Evolutionary conservation across 257 asterid genomes (phyloP).

Genomic region (Gentiana straminea): DNA sequence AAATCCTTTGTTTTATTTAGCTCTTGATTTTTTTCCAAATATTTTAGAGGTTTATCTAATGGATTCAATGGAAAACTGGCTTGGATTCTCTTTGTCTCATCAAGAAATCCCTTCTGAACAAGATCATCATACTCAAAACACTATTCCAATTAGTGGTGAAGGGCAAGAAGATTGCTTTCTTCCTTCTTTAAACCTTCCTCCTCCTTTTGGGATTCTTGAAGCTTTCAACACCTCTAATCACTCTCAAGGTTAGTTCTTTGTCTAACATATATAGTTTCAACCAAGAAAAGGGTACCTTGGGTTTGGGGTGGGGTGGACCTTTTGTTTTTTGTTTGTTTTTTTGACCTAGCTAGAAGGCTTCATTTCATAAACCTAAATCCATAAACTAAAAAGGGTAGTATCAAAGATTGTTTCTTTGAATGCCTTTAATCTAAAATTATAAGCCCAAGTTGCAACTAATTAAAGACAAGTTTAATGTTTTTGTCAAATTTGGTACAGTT

Average conservation of each 20-base stretch:
- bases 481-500: too few relatives aligned
- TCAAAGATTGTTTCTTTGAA: too few relatives aligned
- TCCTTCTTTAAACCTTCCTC: conserved; percentile 38
- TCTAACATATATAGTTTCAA: too few relatives aligned
- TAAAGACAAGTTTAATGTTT: too few relatives aligned
- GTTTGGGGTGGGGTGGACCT: too few relatives aligned
- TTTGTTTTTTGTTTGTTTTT: not conserved
- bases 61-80: conserved; percentile 60
- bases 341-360: not conserved
- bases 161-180: conserved; percentile 32
- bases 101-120: conserved; percentile 27
- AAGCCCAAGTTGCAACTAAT: too few relatives aligned
- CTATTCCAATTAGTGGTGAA: conserved; percentile 13
- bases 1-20: not conserved
- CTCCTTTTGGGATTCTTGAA: conserved; percentile 39
- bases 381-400: too few relatives aligned
- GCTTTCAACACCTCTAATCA: conserved; percentile 36
- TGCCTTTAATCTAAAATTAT: too few relatives aligned
- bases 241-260: conserved; percentile 30
- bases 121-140: conserved; percentile 16
- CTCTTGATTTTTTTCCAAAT: not conserved
- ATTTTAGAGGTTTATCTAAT: conserved; percentile 8
- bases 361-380: too few relatives aligned
- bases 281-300: too few relatives aligned
- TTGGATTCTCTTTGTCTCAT: conserved; percentile 60